Base-by-base conservation (phyloP, 306 rosid genomes). In the Prunus fruticosa region DNA sequence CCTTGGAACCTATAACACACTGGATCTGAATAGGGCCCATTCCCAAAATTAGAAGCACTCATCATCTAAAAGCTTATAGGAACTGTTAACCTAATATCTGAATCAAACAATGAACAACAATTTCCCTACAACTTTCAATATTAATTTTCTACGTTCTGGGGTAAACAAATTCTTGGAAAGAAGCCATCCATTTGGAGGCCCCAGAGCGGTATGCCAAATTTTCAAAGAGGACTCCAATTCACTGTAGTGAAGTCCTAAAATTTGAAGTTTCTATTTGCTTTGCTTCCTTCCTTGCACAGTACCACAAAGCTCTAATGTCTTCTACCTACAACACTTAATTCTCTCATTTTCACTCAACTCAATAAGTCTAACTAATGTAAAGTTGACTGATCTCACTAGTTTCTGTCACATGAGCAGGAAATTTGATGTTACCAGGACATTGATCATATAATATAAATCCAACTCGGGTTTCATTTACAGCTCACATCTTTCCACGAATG, bases 391-490 rank as follows among this genome's bases (percentile, higher is more conserved):
- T 52, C 30, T 30, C 27, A 28, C 53, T 64, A 7, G 32, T 58
- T 67, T 41, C 22, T 15, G 50, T 23, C 27, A 63, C 68, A 82
- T 51, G 50, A 28, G 60, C n/a, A 49, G 50, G 34, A 46, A 30
- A 43, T 54, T 19, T 18, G 28, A 62, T 61, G 34, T 43, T 30
- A 58, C 51, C 47, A 63, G 45, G 53, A 53, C 69, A 74, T 62
- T 78, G 73, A 34, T 54, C 63, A 68, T 65, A 49, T 4, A 45
- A 68, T 47, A 45, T 53, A 79, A 82, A 78, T 67, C 73, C 57
- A 83, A 72, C 70, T 72, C 75, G 38, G 63, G 57, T 83, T 77
- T 82, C 87, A 84, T 89, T 84, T 84, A 87, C 89, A 86, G 70
- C 74, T 88, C 73, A 73, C 81, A 80, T 77, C 80, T 73, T 80